phyloP scores from a whole-genome alignment of 2,329 filamentous ascomycete genomes.

The Scopulariopsis brevicaulis region DNA sequence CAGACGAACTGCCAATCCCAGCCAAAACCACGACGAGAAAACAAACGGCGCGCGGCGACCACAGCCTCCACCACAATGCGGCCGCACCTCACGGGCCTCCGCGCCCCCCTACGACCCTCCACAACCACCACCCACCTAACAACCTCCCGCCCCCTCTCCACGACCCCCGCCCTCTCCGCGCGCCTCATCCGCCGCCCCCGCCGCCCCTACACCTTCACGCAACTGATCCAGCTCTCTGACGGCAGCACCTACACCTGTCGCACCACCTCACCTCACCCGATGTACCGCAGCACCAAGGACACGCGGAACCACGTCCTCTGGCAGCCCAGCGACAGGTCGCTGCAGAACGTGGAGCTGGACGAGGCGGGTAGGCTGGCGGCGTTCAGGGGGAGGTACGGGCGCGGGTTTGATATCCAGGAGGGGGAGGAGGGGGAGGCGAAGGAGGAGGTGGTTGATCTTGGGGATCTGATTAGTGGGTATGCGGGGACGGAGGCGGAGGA shows the following conservation, averaged over 20 bases:
- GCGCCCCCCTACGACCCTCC: conserved; percentile 13
- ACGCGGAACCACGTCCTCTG: conserved; percentile 81
- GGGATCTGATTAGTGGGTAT: conserved; percentile 42
- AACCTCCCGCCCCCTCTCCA: conserved; percentile 11
- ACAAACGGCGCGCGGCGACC: not conserved
- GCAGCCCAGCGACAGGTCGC: conserved; percentile 73
- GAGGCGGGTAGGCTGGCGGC: conserved; percentile 83
- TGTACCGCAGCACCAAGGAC: conserved; percentile 61
- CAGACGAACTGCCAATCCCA: not conserved
- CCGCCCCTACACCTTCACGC: conserved; percentile 93
- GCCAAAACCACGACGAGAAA: not conserved
- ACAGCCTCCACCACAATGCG: conserved; percentile 4
- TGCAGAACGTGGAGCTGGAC: conserved; percentile 86
- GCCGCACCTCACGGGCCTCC: conserved; percentile 4
- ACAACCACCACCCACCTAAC: conserved; percentile 13
- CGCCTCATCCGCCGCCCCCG: conserved; percentile 81
- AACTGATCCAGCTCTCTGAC: conserved; percentile 85
- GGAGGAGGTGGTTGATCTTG: conserved; percentile 19
- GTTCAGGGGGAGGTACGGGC: conserved; percentile 76
- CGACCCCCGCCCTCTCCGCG: conserved; percentile 41
- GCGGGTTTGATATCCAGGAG: conserved; percentile 59
- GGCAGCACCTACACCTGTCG: conserved; percentile 74
- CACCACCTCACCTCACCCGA: conserved; percentile 57
- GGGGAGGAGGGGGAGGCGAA: conserved; percentile 11
- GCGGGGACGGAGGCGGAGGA: conserved; percentile 14